Evolutionary conservation across 768 basidiomycete genomes (phyloP).

Genomic region (Lentinula edodes): DNA sequence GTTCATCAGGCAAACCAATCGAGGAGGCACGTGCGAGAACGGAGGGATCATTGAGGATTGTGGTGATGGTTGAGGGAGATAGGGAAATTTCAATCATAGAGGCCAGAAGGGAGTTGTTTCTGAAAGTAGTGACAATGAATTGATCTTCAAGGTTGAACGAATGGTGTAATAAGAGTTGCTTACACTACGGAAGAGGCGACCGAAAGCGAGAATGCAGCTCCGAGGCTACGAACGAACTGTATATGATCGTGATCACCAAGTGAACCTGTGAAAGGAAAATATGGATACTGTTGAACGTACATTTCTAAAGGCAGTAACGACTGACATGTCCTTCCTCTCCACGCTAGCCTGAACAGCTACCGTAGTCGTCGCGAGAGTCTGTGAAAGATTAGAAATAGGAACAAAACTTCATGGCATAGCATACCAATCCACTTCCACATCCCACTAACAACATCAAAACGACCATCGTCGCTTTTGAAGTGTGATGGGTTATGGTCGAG

Average conservation of each 20-base stretch:
- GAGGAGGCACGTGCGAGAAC: conserved; percentile 24
- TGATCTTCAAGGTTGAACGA: no score
- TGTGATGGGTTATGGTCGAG: conserved; percentile 50
- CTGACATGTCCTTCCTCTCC: conserved; percentile 64
- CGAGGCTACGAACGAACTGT: conserved; percentile 63
- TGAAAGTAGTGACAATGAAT: conserved; percentile 5
- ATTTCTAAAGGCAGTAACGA: conserved; percentile 44
- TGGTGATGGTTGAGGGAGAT: conserved; percentile 29
- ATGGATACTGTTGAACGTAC: background rate
- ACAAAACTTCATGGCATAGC: background rate
- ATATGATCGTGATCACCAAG: background rate
- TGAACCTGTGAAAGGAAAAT: background rate
- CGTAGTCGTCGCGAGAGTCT: conserved; percentile 61
- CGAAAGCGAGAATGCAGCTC: conserved; percentile 64
- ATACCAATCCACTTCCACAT: conserved; percentile 52
- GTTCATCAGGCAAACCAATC: conserved; percentile 26
- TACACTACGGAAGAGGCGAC: conserved; percentile 56
- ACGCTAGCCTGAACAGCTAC: conserved; percentile 73
- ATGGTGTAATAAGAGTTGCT: conserved; percentile 7
- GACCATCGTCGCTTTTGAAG: conserved; percentile 46
- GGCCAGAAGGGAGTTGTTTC: conserved; percentile 42
- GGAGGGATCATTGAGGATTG: conserved; percentile 45
- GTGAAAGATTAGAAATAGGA: background rate
- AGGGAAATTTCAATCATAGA: conserved; percentile 34
- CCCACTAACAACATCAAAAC: conserved; percentile 58